Percentiles rank a stretch among this genome's conserved stretches.
These are phyloP conservation scores for Grosmannia penicillata DNA, from an alignment of 2,329 filamentous ascomycete genomes.

Conservation along the genomic window DNA sequence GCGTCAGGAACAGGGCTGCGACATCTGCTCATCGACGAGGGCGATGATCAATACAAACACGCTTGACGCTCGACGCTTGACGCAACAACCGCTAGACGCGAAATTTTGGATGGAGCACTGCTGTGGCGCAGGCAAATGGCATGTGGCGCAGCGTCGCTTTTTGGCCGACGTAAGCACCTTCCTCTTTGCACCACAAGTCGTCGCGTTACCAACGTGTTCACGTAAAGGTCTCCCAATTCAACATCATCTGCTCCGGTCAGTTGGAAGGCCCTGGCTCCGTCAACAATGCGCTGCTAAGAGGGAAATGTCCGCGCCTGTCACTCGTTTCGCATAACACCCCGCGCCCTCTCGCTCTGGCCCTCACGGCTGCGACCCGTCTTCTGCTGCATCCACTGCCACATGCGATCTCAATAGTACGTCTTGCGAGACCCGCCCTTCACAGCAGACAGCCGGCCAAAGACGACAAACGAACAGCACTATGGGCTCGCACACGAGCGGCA, in stretches of 20 bases:
- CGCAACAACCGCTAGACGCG: too few species aligned
- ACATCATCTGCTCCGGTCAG: too few species aligned
- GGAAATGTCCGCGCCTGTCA: slow-evolving; percentile 3
- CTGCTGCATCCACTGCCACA: slow-evolving; percentile 9
- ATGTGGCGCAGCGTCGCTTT: too few species aligned
- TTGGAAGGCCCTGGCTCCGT: too few species aligned
- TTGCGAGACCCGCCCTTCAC: slow-evolving; percentile 2
- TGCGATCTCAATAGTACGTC: slow-evolving; percentile 4
- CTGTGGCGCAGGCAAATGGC: too few species aligned
- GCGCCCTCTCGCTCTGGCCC: not conserved
- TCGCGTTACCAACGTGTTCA: not conserved
- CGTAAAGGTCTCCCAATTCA: too few species aligned
- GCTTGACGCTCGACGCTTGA: too few species aligned
- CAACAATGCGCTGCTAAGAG: slow-evolving; percentile 5
- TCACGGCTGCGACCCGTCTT: slow-evolving; percentile 6
- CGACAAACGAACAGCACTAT: slow-evolving; percentile 1
- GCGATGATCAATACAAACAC: not conserved
- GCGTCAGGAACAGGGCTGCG: too few species aligned
- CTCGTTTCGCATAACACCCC: slow-evolving; percentile 3
- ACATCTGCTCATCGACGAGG: not conserved
- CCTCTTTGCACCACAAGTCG: not conserved
- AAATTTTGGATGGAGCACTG: too few species aligned
- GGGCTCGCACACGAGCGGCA: slow-evolving; percentile 9
- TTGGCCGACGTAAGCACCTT: too few species aligned
- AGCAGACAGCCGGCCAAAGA: not conserved